A percentile compares a stretch with the other conserved stretches of the same genome.
Conservation (phyloP, 2,329 filamentous ascomycete species). For the Colletotrichum ledebouriae region DNA sequence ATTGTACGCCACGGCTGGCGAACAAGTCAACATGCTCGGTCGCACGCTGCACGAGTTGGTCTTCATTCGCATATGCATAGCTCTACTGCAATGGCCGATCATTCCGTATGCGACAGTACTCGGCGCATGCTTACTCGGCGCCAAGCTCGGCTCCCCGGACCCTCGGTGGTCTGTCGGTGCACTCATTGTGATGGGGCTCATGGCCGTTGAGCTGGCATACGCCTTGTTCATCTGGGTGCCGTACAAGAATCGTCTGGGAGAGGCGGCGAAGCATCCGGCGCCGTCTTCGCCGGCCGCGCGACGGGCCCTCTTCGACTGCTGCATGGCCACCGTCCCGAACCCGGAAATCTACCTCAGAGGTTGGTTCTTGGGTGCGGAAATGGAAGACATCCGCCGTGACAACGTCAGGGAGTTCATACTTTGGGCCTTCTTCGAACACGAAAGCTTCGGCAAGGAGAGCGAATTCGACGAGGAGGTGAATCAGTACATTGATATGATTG, state of each 20-base stretch:
- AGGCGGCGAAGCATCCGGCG: constrained; percentile 56
- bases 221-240: constrained; percentile 59
- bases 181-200: constrained; percentile 7
- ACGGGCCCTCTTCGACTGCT: constrained; percentile 67
- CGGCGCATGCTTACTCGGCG: constrained; percentile 45
- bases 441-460: constrained; percentile 50
- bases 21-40: constrained; percentile 19
- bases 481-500: constrained; percentile 63
- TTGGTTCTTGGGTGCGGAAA: constrained; percentile 75
- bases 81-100: constrained; percentile 62
- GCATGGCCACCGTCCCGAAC: constrained; percentile 67
- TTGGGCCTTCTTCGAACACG: constrained; percentile 75
- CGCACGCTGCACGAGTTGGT: constrained; percentile 44
- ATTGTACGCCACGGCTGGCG: not conserved
- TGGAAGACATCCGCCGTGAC: constrained; percentile 72
- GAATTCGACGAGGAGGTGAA: constrained; percentile 55
- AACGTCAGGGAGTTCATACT: constrained; percentile 76
- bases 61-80: constrained; percentile 61
- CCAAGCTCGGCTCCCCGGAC: constrained; percentile 40
- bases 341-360: constrained; percentile 68
- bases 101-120: constrained; percentile 56
- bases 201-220: constrained; percentile 58
- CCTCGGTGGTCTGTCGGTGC: constrained; percentile 47
- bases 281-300: constrained; percentile 62
- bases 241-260: constrained; percentile 55